A percentile compares a stretch with the other conserved stretches of the same genome.
These are phyloP conservation scores for Diplodia scrobiculata DNA, from an alignment of 2,329 filamentous ascomycete species.

Conservation along the genomic window DNA sequence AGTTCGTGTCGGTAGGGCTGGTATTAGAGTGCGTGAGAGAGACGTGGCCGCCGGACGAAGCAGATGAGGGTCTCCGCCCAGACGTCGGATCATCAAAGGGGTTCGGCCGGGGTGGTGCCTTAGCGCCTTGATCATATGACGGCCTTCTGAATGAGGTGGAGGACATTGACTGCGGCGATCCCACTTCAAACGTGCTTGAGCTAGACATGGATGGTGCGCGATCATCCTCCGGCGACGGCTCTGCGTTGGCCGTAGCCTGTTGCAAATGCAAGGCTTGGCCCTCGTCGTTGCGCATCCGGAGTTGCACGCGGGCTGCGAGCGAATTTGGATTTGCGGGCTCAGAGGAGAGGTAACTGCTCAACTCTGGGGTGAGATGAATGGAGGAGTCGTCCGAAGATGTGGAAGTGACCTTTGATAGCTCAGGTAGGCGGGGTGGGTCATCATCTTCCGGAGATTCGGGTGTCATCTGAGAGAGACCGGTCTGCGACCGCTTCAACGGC, in stretches of 20 bases:
- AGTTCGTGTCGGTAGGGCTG: constrained; percentile 27
- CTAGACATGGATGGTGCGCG: constrained; percentile 41
- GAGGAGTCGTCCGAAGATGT: constrained; percentile 35
- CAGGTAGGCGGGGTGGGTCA: constrained; percentile 52
- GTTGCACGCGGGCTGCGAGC: constrained; percentile 51
- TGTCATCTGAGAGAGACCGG: constrained; percentile 48
- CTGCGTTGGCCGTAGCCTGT: constrained; percentile 42
- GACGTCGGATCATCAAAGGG: constrained; percentile 28
- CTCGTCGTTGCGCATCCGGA: constrained; percentile 57
- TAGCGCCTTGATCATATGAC: constrained; percentile 27
- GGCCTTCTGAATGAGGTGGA: constrained; percentile 28
- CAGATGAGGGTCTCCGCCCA: constrained; percentile 26
- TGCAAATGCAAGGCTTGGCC: constrained; percentile 56
- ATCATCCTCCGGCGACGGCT: constrained; percentile 32
- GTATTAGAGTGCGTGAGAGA: constrained; percentile 25
- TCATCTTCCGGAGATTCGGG: constrained; percentile 34
- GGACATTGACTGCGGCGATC: constrained; percentile 32
- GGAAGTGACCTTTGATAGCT: constrained; percentile 29
- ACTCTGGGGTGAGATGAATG: constrained; percentile 34
- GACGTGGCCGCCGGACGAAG: constrained; percentile 18
- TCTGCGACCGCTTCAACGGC: constrained; percentile 61
- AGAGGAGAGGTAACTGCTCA: constrained; percentile 39
- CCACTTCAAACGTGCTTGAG: constrained; percentile 36
- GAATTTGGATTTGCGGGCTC: constrained; percentile 46
- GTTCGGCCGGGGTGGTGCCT: constrained; percentile 20